phyloP scores from a whole-genome alignment of 257 asterid genomes.

The Ajuga chamaepitys region DNA sequence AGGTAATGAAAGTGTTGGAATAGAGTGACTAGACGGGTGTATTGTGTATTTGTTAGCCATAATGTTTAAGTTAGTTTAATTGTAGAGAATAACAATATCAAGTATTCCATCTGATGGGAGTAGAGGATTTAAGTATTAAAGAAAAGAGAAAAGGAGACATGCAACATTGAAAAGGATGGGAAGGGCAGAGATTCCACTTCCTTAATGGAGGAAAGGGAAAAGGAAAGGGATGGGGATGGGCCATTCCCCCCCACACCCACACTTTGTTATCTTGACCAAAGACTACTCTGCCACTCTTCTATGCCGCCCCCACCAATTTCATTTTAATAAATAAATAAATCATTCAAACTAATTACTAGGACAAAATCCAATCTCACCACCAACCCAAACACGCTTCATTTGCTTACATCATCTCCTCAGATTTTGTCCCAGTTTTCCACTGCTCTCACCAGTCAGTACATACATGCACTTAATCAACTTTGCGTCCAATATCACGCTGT shows the following conservation, averaged over 20 bases:
- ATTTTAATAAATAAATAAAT: not conserved
- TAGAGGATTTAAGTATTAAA: too few species aligned
- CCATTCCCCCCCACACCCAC: constrained; percentile 57
- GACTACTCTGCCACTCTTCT: constrained; percentile 35
- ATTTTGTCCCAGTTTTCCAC: constrained; percentile 29
- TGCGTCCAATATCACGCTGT: not conserved
- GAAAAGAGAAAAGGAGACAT: constrained; percentile 35
- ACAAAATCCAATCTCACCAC: constrained; percentile 23
- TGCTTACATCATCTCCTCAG: constrained; percentile 36
- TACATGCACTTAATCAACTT: constrained; percentile 33
- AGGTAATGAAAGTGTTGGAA: too few species aligned
- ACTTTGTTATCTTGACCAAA: constrained; percentile 54
- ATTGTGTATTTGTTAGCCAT: too few species aligned
- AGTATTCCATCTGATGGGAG: too few species aligned
- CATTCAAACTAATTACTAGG: not conserved
- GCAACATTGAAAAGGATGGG: constrained; percentile 75
- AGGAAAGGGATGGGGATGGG: too few species aligned
- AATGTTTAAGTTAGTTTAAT: too few species aligned
- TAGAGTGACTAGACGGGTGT: too few species aligned
- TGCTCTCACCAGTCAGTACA: constrained; percentile 18
- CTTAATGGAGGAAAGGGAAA: constrained; percentile 69
- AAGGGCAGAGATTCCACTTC: constrained; percentile 82
- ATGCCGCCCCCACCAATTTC: not conserved
- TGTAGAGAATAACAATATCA: too few species aligned
- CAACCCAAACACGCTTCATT: constrained; percentile 14